phyloP scores from a whole-genome alignment of 2,329 filamentous ascomycete species.

The Beauveria sp. region DNA sequence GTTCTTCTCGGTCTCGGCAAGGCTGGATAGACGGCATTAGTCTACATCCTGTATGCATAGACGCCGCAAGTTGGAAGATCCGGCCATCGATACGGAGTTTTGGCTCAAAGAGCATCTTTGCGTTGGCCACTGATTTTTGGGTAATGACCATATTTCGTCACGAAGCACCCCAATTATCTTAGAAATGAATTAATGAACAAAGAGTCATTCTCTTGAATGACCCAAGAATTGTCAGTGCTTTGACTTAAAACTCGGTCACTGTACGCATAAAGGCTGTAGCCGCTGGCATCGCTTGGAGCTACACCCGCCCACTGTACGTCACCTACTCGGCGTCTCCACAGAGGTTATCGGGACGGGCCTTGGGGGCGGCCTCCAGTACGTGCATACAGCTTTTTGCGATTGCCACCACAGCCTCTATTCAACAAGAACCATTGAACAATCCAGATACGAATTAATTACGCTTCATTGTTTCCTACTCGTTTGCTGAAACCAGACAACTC shows the following conservation, averaged over 20 bases:
- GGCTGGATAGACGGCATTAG: background rate
- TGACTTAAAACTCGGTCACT: no score
- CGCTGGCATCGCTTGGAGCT: background rate
- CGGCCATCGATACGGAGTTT: background rate
- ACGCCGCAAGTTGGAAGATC: background rate
- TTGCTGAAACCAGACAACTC: background rate
- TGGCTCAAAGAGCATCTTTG: no score
- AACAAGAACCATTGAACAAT: no score
- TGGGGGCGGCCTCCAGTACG: background rate
- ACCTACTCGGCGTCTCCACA: background rate
- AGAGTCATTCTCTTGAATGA: no score
- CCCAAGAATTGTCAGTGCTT: no score
- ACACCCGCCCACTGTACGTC: background rate
- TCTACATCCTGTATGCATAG: no score
- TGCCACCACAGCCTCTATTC: no score
- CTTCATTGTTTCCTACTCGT: background rate
- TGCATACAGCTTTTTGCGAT: background rate
- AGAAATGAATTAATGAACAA: no score
- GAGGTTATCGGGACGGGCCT: background rate
- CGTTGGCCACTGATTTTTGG: background rate
- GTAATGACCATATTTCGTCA: background rate
- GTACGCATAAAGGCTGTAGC: no score
- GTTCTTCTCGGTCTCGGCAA: slow-evolving; percentile 48
- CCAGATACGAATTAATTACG: background rate
- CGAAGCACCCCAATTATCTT: no score